phyloP scores from a whole-genome alignment of 352 stramenopile species.

The Pythium guiyangense region DNA sequence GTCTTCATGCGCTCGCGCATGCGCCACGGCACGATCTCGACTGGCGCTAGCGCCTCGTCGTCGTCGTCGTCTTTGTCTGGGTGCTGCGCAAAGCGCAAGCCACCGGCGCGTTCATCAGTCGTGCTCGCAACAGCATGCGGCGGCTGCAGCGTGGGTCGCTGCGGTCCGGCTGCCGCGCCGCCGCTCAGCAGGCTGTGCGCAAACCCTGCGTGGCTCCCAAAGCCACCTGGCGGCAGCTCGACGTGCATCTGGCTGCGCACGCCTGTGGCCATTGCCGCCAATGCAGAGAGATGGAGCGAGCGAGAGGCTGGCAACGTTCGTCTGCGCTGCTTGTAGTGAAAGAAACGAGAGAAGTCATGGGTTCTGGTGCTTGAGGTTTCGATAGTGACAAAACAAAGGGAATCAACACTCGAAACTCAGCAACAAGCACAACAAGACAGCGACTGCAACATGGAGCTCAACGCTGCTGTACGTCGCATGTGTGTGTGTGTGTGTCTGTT shows the following conservation, averaged over 20 bases:
- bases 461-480: slow-evolving; percentile 29
- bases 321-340: neutral
- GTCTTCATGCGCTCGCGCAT: slow-evolving; percentile 89
- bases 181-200: neutral
- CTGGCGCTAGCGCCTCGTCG: slow-evolving; percentile 14
- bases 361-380: too few relatives aligned
- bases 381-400: neutral
- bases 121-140: neutral
- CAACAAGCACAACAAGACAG: neutral
- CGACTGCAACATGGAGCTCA: slow-evolving; percentile 35
- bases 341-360: neutral
- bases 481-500: neutral
- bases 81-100: slow-evolving; percentile 60
- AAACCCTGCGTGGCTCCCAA: slow-evolving; percentile 1
- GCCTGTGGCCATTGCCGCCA: too few relatives aligned
- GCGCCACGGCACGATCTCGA: slow-evolving; percentile 74
- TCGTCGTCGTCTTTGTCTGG: slow-evolving; percentile 25
- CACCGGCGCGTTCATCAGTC: slow-evolving; percentile 29
- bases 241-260: slow-evolving; percentile 11
- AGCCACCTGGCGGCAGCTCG: slow-evolving; percentile 7
- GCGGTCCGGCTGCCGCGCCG: neutral
- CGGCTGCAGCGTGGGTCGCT: slow-evolving; percentile 1
- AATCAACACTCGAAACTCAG: neutral
- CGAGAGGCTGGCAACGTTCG: neutral
- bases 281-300: too few relatives aligned